These are phyloP conservation scores for Solanum neorickii DNA, from an alignment of 257 asterid species.

Conservation along the genomic window DNA sequence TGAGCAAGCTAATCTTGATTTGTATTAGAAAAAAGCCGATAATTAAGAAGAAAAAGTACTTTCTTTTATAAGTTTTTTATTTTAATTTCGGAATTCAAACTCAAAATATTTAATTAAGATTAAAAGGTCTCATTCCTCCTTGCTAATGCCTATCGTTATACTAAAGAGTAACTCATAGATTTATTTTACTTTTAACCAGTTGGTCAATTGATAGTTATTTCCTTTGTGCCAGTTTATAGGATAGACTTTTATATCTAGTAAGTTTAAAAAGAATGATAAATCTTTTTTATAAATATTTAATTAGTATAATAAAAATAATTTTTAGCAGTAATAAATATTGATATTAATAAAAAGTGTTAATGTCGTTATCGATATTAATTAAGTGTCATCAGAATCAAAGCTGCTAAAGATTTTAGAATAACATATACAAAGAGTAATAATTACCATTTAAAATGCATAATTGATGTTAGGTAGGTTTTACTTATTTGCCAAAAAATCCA, in stretches of 20 bases:
- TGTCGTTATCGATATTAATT: fast-evolving
- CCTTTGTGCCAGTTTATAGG: neutral
- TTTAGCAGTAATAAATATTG: no score
- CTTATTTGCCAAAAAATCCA: no score
- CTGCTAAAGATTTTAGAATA: no score
- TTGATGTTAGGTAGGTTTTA: no score
- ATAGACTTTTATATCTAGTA: neutral
- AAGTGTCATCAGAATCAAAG: no score
- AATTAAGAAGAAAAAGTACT: neutral
- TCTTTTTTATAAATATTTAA: neutral
- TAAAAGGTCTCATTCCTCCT: neutral
- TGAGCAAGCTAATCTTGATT: neutral
- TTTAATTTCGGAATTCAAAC: neutral
- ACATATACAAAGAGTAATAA: no score
- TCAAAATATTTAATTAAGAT: neutral
- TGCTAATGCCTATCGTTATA: neutral
- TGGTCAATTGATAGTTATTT: neutral
- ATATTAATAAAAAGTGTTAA: no score
- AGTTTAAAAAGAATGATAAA: neutral
- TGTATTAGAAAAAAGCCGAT: no score
- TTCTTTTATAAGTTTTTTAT: neutral
- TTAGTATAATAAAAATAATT: no score
- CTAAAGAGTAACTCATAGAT: no score
- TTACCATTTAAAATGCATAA: no score
- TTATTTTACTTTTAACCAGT: neutral